These are phyloP conservation scores for Colletotrichum karsti DNA, from an alignment of 2,329 filamentous ascomycete genomes.

Conservation along the genomic window DNA sequence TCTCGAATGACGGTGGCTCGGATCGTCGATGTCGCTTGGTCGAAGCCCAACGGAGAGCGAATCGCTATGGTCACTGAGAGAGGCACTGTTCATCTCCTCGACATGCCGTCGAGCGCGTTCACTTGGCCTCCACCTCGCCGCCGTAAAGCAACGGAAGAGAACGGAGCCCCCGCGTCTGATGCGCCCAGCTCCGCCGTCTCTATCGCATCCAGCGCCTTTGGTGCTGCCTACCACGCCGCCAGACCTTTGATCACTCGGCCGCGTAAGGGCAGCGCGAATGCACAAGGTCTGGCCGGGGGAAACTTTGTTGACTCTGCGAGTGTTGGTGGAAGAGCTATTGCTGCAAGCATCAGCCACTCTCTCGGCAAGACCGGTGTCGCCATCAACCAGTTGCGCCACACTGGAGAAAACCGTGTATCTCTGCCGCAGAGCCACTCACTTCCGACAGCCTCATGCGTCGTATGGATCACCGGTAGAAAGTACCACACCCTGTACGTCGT, in stretches of 20 bases:
- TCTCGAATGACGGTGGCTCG: slow-evolving; percentile 91
- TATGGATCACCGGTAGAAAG: slow-evolving; percentile 71
- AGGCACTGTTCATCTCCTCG: slow-evolving; percentile 93
- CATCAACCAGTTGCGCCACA: slow-evolving; percentile 77
- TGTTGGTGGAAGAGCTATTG: slow-evolving; percentile 76
- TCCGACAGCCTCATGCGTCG: slow-evolving; percentile 67
- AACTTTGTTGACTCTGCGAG: slow-evolving; percentile 69
- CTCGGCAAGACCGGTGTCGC: slow-evolving; percentile 77
- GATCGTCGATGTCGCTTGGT: slow-evolving; percentile 92
- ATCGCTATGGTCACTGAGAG: slow-evolving; percentile 91
- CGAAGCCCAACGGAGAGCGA: slow-evolving; percentile 80
- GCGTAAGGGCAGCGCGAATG: slow-evolving; percentile 58
- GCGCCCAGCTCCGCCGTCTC: slow-evolving; percentile 66
- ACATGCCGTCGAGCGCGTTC: slow-evolving; percentile 83
- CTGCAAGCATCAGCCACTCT: slow-evolving; percentile 77
- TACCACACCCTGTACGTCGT: slow-evolving; percentile 71
- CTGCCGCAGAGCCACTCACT: slow-evolving; percentile 65
- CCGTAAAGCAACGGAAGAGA: slow-evolving; percentile 53
- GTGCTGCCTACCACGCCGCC: slow-evolving; percentile 75
- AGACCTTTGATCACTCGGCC: slow-evolving; percentile 66
- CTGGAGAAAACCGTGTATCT: slow-evolving; percentile 78
- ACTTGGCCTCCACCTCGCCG: slow-evolving; percentile 83
- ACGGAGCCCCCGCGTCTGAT: slow-evolving; percentile 57
- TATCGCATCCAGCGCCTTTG: slow-evolving; percentile 75
- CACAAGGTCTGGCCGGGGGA: slow-evolving; percentile 45